Base-by-base conservation (phyloP, 495 filamentous ascomycete species). In the Hypomontagnella monticulosa region DNA sequence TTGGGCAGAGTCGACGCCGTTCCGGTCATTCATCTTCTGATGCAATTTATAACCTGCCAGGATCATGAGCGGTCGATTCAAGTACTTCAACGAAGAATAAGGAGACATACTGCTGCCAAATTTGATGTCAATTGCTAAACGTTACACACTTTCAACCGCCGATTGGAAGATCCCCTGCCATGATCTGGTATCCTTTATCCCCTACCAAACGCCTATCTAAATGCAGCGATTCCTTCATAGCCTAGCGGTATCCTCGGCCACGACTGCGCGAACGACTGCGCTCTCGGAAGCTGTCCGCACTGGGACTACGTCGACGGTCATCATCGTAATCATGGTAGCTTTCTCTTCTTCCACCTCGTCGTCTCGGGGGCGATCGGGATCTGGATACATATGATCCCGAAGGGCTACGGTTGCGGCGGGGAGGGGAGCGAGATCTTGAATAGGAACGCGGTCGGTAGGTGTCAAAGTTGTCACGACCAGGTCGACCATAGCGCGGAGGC, bases 391-490 rank as follows among this genome's bases (percentile, higher is more conserved):
- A 70, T 8, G 71, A 74, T 11, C 53, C 69, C 5, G 71, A 67
- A n/a, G 59, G 71, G 20, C 84, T 74, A 30, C 76, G 74, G 41
- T 80, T 75, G 14, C 80, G 76, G 15, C 83, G 76, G 40, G 78
- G 73, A 11, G 78, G 88, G 4, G 85, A 84, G 41, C 82, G 70
- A 2, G 85, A 87, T 44, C 83, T 69, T 0, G 83, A 84, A 10
- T 81, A 80, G 23, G 80, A 84, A 10, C 79, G 74, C 6, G 83
- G 84, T 16, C 84, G 76, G 61, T 86, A 86, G 9, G 75, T 80
- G 57, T 86, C 83, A 15, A 79, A 80, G n/a, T 79, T 79, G 42
- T 76, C 74, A 41, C 78, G 77, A 4, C 72, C 76, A 38, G 73
- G 68, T 12, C 83, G 75, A 14, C 77, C 75, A 48, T 73, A 73